Evolutionary conservation across 83 land plant genomes (phyloP).

Genomic region (Picea engelmannii): DNA sequence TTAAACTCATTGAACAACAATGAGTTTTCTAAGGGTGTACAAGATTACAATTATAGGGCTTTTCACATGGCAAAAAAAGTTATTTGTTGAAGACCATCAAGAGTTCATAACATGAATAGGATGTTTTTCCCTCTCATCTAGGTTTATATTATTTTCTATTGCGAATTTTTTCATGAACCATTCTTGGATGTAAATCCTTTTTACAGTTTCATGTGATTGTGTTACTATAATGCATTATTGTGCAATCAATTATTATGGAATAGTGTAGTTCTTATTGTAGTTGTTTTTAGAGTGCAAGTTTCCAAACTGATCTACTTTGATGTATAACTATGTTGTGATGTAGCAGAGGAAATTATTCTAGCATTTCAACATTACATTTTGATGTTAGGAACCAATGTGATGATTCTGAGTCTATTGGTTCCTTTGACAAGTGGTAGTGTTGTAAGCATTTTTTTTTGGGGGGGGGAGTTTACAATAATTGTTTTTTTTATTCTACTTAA

Average conservation of each 20-base stretch:
- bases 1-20: no score
- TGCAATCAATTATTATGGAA: not conserved
- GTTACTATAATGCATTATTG: not conserved
- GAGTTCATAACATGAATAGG: no score
- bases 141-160: no score
- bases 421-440: conserved; percentile 40
- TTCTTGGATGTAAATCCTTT: no score
- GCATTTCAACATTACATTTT: conserved; percentile 89
- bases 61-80: no score
- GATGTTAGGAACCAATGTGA: conserved; percentile 74
- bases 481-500: not conserved
- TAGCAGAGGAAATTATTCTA: conserved; percentile 62
- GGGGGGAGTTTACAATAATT: not conserved
- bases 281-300: not conserved
- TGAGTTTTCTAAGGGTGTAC: no score
- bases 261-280: not conserved
- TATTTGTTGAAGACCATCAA: no score
- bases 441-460: no score
- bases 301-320: not conserved
- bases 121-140: no score
- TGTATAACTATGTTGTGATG: not conserved
- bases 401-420: conserved; percentile 59
- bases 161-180: no score
- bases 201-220: no score
- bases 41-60: no score